These are phyloP conservation scores for Coemansia guatemalensis DNA, from an alignment of 192 early-diverging fungal genomes.

Conservation along the genomic window DNA sequence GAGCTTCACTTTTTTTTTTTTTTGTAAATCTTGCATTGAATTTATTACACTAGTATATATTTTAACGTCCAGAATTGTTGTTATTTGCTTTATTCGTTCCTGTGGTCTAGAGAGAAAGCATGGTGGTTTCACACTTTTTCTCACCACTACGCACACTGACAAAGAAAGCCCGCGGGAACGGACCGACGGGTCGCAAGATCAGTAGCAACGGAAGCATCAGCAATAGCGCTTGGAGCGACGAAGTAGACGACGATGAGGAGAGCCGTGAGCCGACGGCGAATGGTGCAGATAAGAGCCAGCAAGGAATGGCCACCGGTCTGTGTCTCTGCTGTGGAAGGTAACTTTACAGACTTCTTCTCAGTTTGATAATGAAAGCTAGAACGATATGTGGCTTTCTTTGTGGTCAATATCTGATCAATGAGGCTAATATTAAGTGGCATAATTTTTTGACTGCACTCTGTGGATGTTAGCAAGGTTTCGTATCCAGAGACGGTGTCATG, in stretches of 20 bases:
- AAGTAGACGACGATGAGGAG: conserved; percentile 5
- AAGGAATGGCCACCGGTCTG: conserved; percentile 17
- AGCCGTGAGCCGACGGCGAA: neutral
- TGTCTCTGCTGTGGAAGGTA: conserved; percentile 44
- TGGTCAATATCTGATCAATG: too few species aligned
- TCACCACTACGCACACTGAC: conserved; percentile 49
- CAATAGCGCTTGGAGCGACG: conserved; percentile 8
- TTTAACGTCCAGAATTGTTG: neutral
- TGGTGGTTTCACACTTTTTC: conserved; percentile 52
- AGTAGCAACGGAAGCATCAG: neutral
- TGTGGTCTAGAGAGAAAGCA: conserved; percentile 10
- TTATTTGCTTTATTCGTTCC: conserved; percentile 1
- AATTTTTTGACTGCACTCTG: neutral
- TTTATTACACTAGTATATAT: too few species aligned
- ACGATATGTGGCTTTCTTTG: too few species aligned
- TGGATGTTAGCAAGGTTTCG: conserved; percentile 18
- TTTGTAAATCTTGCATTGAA: too few species aligned
- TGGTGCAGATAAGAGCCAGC: conserved; percentile 1
- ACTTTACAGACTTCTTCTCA: neutral
- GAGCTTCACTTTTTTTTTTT: too few species aligned
- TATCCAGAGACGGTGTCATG: conserved; percentile 49
- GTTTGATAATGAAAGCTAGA: too few species aligned
- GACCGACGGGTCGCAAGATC: conserved; percentile 5
- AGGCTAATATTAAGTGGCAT: too few species aligned
- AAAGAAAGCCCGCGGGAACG: conserved; percentile 27